Evolutionary conservation across 1,284 basidiomycete species (phyloP).

Genomic region (Leccinum fallax): DNA sequence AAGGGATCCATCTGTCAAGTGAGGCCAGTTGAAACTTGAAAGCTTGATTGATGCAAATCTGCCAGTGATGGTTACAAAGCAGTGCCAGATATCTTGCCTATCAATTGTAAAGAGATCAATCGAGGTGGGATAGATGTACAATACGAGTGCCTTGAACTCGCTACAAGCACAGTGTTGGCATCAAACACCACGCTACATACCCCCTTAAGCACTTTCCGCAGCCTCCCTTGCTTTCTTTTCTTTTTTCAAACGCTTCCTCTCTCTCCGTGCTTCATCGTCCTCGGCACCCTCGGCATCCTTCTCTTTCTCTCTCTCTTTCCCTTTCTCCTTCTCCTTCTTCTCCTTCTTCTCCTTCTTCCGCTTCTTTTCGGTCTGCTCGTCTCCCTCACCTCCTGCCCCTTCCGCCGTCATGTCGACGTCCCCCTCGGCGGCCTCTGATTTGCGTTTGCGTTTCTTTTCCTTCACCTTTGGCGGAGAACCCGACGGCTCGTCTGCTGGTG

Average conservation of each 20-base stretch:
- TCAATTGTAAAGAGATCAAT: constrained; percentile 3
- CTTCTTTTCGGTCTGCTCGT: constrained; percentile 51
- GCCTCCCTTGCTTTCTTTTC: constrained; percentile 67
- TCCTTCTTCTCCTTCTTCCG: constrained; percentile 44
- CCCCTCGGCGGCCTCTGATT: constrained; percentile 57
- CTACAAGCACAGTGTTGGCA: background rate
- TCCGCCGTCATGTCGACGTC: constrained; percentile 44
- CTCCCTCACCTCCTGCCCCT: constrained; percentile 39
- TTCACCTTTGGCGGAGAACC: constrained; percentile 50
- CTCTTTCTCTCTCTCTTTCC: background rate
- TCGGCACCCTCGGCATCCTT: constrained; percentile 40
- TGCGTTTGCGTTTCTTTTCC: constrained; percentile 77
- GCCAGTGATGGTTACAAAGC: constrained; percentile 6
- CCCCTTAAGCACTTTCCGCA: constrained; percentile 31
- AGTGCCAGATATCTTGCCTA: constrained; percentile 11
- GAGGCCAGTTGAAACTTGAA: constrained; percentile 3
- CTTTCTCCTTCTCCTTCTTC: background rate
- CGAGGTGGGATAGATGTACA: constrained; percentile 10
- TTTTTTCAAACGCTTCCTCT: constrained; percentile 66
- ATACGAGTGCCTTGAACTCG: background rate
- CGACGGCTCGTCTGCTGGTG: constrained; percentile 40
- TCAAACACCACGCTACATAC: background rate
- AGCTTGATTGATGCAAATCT: constrained; percentile 18
- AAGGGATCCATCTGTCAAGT: background rate
- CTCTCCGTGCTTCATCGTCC: constrained; percentile 63